phyloP scores from a whole-genome alignment of 2,329 filamentous ascomycete genomes.

The Aspergillus viridinutans region DNA sequence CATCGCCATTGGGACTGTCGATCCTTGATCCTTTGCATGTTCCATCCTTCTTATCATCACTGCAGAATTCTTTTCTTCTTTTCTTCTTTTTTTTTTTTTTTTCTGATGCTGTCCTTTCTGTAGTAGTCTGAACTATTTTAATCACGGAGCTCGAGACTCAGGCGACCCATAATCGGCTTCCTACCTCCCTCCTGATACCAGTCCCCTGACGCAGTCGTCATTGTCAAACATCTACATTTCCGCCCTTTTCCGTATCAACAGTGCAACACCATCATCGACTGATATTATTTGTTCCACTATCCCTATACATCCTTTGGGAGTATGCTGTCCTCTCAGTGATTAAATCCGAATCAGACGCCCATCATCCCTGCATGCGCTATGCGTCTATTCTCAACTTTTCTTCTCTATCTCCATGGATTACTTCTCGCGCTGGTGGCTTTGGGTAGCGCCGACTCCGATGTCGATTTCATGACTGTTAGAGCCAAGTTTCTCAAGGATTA shows the following conservation, averaged over 20 bases:
- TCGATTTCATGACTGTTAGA: slow-evolving; percentile 43
- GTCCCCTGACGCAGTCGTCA: background rate
- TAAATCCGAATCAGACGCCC: background rate
- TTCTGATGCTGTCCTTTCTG: background rate
- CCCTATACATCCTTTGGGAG: slow-evolving; percentile 1
- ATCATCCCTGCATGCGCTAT: slow-evolving; percentile 11
- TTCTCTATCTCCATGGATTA: slow-evolving; percentile 18
- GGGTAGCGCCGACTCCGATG: slow-evolving; percentile 31
- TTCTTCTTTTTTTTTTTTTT: no score
- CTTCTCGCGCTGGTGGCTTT: slow-evolving; percentile 11
- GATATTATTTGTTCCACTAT: background rate
- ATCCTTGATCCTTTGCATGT: background rate
- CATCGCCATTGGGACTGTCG: no score
- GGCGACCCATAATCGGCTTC: background rate
- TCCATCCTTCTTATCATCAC: background rate
- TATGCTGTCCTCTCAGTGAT: slow-evolving; percentile 3
- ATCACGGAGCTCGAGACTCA: background rate
- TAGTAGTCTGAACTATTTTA: background rate
- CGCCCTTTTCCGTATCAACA: background rate
- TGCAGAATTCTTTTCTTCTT: background rate
- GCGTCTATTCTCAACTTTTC: slow-evolving; percentile 14
- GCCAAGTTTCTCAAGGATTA: slow-evolving; percentile 38
- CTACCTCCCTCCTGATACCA: background rate
- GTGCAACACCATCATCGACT: background rate
- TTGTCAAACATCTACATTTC: background rate